Conservation (phyloP, 306 rosid species). For the Mimosa bimucronata region DNA sequence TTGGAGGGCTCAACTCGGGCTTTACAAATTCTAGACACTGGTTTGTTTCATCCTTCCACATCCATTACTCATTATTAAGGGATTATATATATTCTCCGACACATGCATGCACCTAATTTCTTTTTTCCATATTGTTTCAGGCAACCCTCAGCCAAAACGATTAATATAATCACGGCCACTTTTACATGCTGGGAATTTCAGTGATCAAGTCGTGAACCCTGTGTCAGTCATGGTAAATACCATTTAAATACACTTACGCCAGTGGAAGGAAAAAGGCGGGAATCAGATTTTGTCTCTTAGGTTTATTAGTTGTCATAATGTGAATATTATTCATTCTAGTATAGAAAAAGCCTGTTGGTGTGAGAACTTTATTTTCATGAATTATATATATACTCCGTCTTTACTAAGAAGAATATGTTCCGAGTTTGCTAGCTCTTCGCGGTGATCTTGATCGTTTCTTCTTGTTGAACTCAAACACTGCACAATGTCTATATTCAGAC, state of each 20-base stretch:
- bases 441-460: not conserved
- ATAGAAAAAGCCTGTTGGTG: not conserved
- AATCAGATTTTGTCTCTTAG: not conserved
- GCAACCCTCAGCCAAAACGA: constrained; percentile 25
- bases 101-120: not conserved
- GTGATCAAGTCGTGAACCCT: constrained; percentile 11
- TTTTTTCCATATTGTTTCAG: constrained; percentile 45
- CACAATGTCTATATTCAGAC: too few relatives aligned
- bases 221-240: constrained; percentile 16
- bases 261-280: constrained; percentile 26
- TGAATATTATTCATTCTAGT: not conserved
- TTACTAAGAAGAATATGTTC: not conserved
- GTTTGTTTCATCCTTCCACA: constrained; percentile 56
- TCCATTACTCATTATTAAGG: constrained; percentile 20
- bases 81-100: constrained; percentile 32
- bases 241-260: not conserved
- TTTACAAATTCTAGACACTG: constrained; percentile 46
- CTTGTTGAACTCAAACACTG: not conserved
- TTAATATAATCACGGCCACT: constrained; percentile 34
- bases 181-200: constrained; percentile 3
- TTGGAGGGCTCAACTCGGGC: constrained; percentile 22
- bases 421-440: not conserved
- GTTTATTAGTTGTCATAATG: not conserved
- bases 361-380: not conserved
- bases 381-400: not conserved